These are phyloP conservation scores for Alternaria postmessia DNA, from an alignment of 2,329 filamentous ascomycete species.

Conservation along the genomic window DNA sequence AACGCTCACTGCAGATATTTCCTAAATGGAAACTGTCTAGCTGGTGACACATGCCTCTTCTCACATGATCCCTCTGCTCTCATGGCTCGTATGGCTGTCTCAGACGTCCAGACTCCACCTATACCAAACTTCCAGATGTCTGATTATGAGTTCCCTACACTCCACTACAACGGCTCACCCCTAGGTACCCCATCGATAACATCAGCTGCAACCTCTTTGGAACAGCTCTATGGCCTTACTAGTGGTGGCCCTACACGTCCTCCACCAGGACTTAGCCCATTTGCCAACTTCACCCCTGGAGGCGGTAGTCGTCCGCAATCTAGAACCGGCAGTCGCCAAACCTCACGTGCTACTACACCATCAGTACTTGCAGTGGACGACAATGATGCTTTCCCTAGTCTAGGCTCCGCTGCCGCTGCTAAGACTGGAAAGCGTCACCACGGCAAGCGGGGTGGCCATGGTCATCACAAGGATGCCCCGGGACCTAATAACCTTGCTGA, in stretches of 20 bases:
- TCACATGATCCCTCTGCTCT: slow-evolving; percentile 92
- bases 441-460: slow-evolving; percentile 86
- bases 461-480: slow-evolving; percentile 61
- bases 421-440: slow-evolving; percentile 91
- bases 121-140: slow-evolving; percentile 77
- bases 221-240: slow-evolving; percentile 52
- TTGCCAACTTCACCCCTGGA: slow-evolving; percentile 65
- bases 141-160: slow-evolving; percentile 84
- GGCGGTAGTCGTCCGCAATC: slow-evolving; percentile 74
- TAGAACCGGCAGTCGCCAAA: slow-evolving; percentile 83
- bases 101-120: slow-evolving; percentile 72
- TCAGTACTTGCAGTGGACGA: slow-evolving; percentile 85
- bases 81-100: slow-evolving; percentile 80
- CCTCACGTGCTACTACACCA: slow-evolving; percentile 68
- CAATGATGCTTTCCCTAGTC: slow-evolving; percentile 90
- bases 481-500: slow-evolving; percentile 83
- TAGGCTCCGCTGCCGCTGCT: slow-evolving; percentile 75
- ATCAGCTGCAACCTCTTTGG: slow-evolving; percentile 52
- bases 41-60: slow-evolving; percentile 93
- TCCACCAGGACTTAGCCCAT: slow-evolving; percentile 74
- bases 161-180: slow-evolving; percentile 61
- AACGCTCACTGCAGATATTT: slow-evolving; percentile 73
- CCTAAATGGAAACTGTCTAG: slow-evolving; percentile 93
- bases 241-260: slow-evolving; percentile 57
- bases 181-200: slow-evolving; percentile 52